Evolutionary conservation across 495 filamentous ascomycete genomes (phyloP).

Genomic region (Extremus antarcticus): DNA sequence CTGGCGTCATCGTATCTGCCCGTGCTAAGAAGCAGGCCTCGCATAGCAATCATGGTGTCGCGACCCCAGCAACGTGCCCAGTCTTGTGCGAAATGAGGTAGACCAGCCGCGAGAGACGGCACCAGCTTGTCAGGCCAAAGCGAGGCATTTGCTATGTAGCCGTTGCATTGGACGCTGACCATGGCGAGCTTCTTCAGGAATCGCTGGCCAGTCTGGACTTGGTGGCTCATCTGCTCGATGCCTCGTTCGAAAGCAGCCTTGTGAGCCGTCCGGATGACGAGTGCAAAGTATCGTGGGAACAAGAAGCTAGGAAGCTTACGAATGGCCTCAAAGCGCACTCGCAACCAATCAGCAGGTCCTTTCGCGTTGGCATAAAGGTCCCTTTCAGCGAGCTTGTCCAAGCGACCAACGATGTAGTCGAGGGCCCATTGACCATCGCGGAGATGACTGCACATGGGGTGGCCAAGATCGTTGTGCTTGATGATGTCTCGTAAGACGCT

Average conservation of each 20-base stretch:
- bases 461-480: slow-evolving; percentile 79
- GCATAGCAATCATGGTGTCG: slow-evolving; percentile 90
- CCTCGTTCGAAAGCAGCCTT: slow-evolving; percentile 67
- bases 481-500: slow-evolving; percentile 79
- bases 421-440: slow-evolving; percentile 90
- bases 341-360: slow-evolving; percentile 65
- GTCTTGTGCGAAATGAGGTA: slow-evolving; percentile 87
- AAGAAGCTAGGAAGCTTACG: slow-evolving; percentile 77
- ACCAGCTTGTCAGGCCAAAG: slow-evolving; percentile 76
- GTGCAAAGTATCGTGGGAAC: slow-evolving; percentile 82
- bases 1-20: slow-evolving; percentile 78
- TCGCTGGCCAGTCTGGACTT: slow-evolving; percentile 65
- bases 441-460: slow-evolving; percentile 85
- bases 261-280: slow-evolving; percentile 79
- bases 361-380: slow-evolving; percentile 47
- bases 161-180: slow-evolving; percentile 82
- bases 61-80: slow-evolving; percentile 98
- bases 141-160: slow-evolving; percentile 78
- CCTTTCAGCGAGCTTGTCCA: slow-evolving; percentile 59
- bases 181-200: slow-evolving; percentile 80
- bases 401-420: slow-evolving; percentile 69
- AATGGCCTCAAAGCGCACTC: slow-evolving; percentile 72
- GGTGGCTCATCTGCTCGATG: slow-evolving; percentile 64
- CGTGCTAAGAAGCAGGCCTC: slow-evolving; percentile 80
- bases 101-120: slow-evolving; percentile 78